Evolutionary conservation across 2,329 filamentous ascomycete genomes (phyloP), one percentile per base, ranked within the genome.

Genomic region (Diaporthe sp.): DNA sequence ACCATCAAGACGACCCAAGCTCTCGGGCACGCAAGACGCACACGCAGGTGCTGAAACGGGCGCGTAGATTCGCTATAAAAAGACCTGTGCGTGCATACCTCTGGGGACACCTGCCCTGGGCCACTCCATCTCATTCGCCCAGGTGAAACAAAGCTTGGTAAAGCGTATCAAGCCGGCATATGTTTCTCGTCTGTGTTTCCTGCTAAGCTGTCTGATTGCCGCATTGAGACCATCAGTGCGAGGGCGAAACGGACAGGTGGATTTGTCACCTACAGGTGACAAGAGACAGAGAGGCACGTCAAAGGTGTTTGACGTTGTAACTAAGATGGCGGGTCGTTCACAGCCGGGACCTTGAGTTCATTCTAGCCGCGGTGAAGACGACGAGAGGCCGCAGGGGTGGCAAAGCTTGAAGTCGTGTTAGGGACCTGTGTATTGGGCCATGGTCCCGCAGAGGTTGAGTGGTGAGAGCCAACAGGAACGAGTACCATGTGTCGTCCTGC

Each of bases 61-160:
- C 63, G 63, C 63, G 63, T 68, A 68, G 63, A 27, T 22, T 53
- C 63, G 32, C 47, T 68, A 68, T 68, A 68, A 68, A 68, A 68
- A 68, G 63, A 68, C 63, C 32, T 17, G 63, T 68, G 63, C 63
- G 63, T 68, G 47, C 63, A 68, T 53, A 39, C n/a, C 32, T 13
- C 22, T 22, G 22, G 47, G 12, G n/a, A 35, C 32, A 51, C 32
- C 22, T 27, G 44, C 47, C 47, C 47, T 53, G n/a, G 47, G 47
- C 63, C 32, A 53, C 8, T 53, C 63, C 63, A 68, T n/a, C 63
- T 39, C 63, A 53, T 68, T 53, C 63, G 63, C 63, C 63, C 30
- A 47, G 47, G 30, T 68, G 63, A 68, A 68, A 68, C 63, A 53
- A 68, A 68, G 63, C 63, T 53, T 53, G 47, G 63, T 68, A 39